Evolutionary conservation across 202 grass and related monocot species (phyloP).

Genomic region (Setaria viridis): DNA sequence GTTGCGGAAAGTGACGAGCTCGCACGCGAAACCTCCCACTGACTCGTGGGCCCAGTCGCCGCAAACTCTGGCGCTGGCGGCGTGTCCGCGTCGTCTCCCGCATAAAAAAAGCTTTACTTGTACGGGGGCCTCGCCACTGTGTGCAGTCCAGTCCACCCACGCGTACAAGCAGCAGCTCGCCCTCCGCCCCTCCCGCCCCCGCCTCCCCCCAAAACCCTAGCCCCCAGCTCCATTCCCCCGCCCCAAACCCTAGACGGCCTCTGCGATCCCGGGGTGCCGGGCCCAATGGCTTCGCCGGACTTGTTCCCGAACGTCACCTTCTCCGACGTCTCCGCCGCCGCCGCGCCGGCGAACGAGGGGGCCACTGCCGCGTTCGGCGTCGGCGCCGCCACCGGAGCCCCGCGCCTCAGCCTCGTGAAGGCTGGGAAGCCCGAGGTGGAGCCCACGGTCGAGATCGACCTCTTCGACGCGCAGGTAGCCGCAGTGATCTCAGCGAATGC

Average conservation of each 20-base stretch:
- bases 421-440: constrained; percentile 22
- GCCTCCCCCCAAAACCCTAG: constrained; percentile 60
- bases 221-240: background rate
- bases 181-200: constrained; percentile 11
- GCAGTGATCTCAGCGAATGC: constrained; percentile 29
- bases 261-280: background rate
- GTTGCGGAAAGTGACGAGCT: background rate
- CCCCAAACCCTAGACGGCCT: constrained; percentile 29
- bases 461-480: constrained; percentile 72
- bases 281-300: constrained; percentile 56
- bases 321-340: constrained; percentile 55
- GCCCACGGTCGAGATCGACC: constrained; percentile 61
- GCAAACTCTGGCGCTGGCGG: background rate
- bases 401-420: constrained; percentile 59
- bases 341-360: constrained; percentile 26
- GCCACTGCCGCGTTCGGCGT: constrained; percentile 57
- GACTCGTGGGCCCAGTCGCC: background rate
- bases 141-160: constrained; percentile 18
- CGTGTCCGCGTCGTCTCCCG: constrained; percentile 30
- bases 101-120: background rate
- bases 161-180: constrained; percentile 28
- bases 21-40: background rate
- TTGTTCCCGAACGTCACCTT: constrained; percentile 64
- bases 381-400: constrained; percentile 36
- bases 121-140: background rate